Evolutionary conservation across 208 protist species (phyloP).

Genomic region (Strigomonas galati): DNA sequence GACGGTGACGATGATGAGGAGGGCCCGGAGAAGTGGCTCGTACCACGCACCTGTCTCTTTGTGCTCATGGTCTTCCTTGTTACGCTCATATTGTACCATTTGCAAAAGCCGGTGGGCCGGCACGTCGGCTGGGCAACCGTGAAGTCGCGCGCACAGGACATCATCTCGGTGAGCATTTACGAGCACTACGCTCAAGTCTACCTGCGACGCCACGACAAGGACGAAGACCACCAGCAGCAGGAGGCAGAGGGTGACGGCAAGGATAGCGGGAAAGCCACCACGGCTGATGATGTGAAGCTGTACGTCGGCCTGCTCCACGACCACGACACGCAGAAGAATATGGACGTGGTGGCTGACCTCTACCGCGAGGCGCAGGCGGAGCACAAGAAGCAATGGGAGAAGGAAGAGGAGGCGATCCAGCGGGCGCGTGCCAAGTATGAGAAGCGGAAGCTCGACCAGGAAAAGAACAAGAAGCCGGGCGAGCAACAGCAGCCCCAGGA

Average conservation of each 20-base stretch:
- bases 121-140: conserved; percentile 53
- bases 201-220: conserved; percentile 9
- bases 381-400: conserved; percentile 22
- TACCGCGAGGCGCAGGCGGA: conserved; percentile 24
- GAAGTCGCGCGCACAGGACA: conserved; percentile 30
- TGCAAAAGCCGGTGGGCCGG: conserved; percentile 35
- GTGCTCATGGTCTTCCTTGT: conserved; percentile 48
- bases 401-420: conserved; percentile 16
- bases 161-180: conserved; percentile 48
- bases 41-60: conserved; percentile 55
- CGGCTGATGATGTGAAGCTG: conserved; percentile 35
- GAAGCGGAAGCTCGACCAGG: conserved; percentile 1
- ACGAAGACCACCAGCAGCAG: too few species aligned
- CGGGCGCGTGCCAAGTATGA: not conserved
- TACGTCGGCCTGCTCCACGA: conserved; percentile 55
- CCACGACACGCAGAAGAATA: conserved; percentile 54
- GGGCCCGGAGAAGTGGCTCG: conserved; percentile 41
- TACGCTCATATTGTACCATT: conserved; percentile 42
- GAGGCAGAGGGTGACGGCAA: too few species aligned
- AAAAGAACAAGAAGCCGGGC: conserved; percentile 4
- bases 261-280: too few species aligned
- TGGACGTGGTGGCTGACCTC: conserved; percentile 33
- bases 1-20: conserved; percentile 31
- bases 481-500: not conserved
- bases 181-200: conserved; percentile 59